Conservation (phyloP, 2,329 filamentous ascomycete species). For the Hypoxylon sp. region DNA sequence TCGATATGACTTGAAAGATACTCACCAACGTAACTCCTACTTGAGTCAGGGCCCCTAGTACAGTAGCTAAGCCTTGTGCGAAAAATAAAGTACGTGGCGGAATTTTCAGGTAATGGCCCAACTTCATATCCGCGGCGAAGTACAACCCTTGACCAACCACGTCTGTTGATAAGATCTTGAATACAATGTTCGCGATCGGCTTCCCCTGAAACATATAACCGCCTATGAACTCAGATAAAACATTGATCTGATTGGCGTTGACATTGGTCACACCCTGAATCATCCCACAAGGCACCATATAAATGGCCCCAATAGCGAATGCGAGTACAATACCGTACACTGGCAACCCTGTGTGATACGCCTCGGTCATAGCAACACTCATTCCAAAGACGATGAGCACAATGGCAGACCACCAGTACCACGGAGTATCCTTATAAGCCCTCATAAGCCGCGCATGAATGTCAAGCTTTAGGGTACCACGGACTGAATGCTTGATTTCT, state of each 20-base stretch:
- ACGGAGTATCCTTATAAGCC: conserved; percentile 58
- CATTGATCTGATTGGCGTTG: conserved; percentile 64
- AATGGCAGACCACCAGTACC: conserved; percentile 63
- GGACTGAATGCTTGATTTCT: conserved; percentile 51
- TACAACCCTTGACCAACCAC: conserved; percentile 61
- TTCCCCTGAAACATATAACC: conserved; percentile 63
- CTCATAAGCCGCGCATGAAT: conserved; percentile 62
- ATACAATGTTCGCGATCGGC: conserved; percentile 64
- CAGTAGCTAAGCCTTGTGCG: conserved; percentile 63
- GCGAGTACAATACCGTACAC: conserved; percentile 62
- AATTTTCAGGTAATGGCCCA: conserved; percentile 67
- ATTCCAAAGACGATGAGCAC: conserved; percentile 52
- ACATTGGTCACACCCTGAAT: conserved; percentile 66
- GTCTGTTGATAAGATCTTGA: conserved; percentile 61
- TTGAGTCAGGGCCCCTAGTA: conserved; percentile 64
- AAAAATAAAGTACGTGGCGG: conserved; percentile 64
- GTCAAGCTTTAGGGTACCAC: conserved; percentile 55
- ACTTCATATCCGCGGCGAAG: conserved; percentile 66
- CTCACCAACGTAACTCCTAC: conserved; percentile 53
- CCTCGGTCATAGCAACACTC: conserved; percentile 49
- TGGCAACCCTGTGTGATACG: conserved; percentile 62
- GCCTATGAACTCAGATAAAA: conserved; percentile 64
- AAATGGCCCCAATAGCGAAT: conserved; percentile 61
- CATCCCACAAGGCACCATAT: conserved; percentile 64
- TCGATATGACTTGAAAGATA: background rate